Evolutionary conservation across 179 eudicot species (phyloP), one percentile per base, ranked within the genome.

Genomic region (Silene coronaria): DNA sequence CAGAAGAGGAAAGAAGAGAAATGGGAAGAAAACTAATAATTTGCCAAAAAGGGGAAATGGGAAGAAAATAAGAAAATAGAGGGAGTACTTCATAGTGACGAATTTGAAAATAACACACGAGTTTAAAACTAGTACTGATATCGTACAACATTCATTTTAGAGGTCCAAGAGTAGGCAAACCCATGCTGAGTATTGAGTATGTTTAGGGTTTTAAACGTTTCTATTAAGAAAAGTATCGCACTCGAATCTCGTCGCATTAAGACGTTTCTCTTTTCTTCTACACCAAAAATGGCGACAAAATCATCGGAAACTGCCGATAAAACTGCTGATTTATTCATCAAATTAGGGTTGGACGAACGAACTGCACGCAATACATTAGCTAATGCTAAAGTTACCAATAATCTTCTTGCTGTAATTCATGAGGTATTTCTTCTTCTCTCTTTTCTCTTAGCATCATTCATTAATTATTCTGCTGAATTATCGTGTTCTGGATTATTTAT

Each of bases 301-400:
- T 19, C 76, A 10, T 27, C 71, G 36, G 81, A 53, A 42, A 75
- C 21, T 59, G 64, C 78, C 24, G 76, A 65, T 6, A 64, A 82
- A 62, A 79, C 76, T 4, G 73, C 80, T 38, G 92, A 89, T 28
- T 77, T 93, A 79, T 94, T 94, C 80, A 77, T 92, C 36, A 88
- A 80, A 62, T 86, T 92, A 68, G 96, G 93, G 0, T 76, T 94
- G 34, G 97, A 92, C 17, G 92, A 92, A 53, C 80, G 85, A 38
- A 91, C 94, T 0, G 97, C 98, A 6, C 84, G 86, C 23, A 91
- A 91, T 76, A 91, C 97, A 6, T 58, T 92, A 13, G 96, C 98
- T 3, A 93, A 93, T 71, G 86, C 82, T 63, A 90, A 93, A 82
- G 97, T 93, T 65, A 93, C 98, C 13, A 79, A 83, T 6, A 93